Percentiles rank a stretch among this genome's conserved stretches.
phyloP scores from a whole-genome alignment of 495 filamentous ascomycete species.

The Trichoderma reesei region DNA sequence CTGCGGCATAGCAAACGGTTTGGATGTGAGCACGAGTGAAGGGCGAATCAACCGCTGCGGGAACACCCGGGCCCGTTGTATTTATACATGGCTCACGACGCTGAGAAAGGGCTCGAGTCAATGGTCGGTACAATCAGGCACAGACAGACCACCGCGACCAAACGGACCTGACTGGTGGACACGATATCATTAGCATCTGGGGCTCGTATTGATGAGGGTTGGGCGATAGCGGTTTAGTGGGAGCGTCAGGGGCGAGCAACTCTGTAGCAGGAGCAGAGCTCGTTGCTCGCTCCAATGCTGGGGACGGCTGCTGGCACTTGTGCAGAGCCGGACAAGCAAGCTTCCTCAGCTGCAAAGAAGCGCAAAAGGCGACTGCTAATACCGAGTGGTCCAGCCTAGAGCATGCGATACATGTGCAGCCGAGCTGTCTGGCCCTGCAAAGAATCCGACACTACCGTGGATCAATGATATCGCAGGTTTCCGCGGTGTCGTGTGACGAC shows the following conservation, averaged over 20 bases:
- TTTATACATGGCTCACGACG: neutral
- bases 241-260: constrained; percentile 1
- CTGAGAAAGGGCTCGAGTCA: neutral
- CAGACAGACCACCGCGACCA: neutral
- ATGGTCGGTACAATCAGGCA: too few relatives aligned
- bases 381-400: neutral
- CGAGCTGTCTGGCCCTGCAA: neutral
- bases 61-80: neutral
- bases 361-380: neutral
- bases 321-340: too few relatives aligned
- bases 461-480: neutral
- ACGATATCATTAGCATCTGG: neutral
- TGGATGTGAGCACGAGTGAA: neutral
- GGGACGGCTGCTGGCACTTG: too few relatives aligned
- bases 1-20: neutral
- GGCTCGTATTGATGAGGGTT: constrained; percentile 6
- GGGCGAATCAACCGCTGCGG: neutral
- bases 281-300: too few relatives aligned
- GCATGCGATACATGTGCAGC: neutral
- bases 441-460: neutral
- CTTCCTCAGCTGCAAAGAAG: too few relatives aligned
- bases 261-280: too few relatives aligned
- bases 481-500: constrained; percentile 5
- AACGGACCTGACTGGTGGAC: neutral
- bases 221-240: neutral